Evolutionary conservation across 345 rosid genomes (phyloP), one percentile per base, ranked within the genome.

Genomic region (Syzygium grande): DNA sequence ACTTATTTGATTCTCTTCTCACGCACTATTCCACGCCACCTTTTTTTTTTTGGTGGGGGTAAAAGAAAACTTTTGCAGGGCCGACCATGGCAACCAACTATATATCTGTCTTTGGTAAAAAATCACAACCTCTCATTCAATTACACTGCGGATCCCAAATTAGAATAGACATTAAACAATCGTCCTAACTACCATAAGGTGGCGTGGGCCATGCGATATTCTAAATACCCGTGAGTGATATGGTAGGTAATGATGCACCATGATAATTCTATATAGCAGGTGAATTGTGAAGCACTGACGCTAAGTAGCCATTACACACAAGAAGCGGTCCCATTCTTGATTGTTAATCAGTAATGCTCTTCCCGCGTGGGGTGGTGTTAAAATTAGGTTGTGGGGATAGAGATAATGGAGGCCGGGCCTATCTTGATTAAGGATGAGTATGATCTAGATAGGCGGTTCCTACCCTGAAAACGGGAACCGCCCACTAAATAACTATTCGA

Each of bases 31-130:
- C 19, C 79, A 68, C 4, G 19, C 43, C 17, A 43, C 4, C 7
- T 58, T 25, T 0, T 11, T 1, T 12, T n/a, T 61, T 6, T 61
- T 0, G 0, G n/a, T n/a, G n/a, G n/a, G 27, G 34, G 34, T 0
- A n/a, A 61, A n/a, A 61, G 68, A 13, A 14, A n/a, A 61, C 68
- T 8, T 61, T 61, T n/a, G 34, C 17, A 7, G 34, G 68, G 27
- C 68, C n/a, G 68, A 61, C 68, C 34, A 0, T n/a, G 68, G 34
- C 34, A n/a, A 61, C 68, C 68, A 61, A 61, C 13, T 61, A 61
- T 30, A 16, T 8, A 8, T 16, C 5, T 16, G 12, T 30, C 41
- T n/a, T n/a, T n/a, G n/a, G n/a, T n/a, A n/a, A n/a, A n/a, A n/a
- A n/a, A n/a, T n/a, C n/a, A n/a, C n/a, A n/a, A 30, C 79, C 79